These are phyloP conservation scores for Trichoderma endophyticum DNA, from an alignment of 2,329 filamentous ascomycete species.

Conservation along the genomic window DNA sequence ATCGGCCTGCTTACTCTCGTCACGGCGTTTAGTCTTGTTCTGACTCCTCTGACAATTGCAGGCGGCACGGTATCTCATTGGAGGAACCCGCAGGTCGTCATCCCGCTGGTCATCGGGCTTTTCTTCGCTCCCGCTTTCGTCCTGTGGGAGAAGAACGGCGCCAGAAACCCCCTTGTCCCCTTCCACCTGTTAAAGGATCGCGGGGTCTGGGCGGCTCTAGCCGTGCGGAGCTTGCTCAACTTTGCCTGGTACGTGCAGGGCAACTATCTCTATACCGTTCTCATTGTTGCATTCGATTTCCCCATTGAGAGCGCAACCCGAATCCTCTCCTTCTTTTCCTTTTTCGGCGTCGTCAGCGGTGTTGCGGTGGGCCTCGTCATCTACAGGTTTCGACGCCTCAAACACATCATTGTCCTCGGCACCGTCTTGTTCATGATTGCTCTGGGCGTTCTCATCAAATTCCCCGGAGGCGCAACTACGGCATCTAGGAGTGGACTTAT, in stretches of 20 bases:
- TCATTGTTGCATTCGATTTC: slow-evolving; percentile 57
- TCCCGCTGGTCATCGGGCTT: slow-evolving; percentile 50
- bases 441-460: slow-evolving; percentile 54
- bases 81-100: slow-evolving; percentile 48
- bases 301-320: slow-evolving; percentile 53
- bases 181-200: slow-evolving; percentile 57
- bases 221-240: slow-evolving; percentile 49
- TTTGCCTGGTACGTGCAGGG: slow-evolving; percentile 57
- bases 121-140: slow-evolving; percentile 48
- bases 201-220: slow-evolving; percentile 59
- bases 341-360: slow-evolving; percentile 53
- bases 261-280: slow-evolving; percentile 58
- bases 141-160: slow-evolving; percentile 50
- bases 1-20: slow-evolving; percentile 48
- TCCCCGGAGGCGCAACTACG: slow-evolving; percentile 45
- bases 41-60: slow-evolving; percentile 54
- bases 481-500: slow-evolving; percentile 50
- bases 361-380: slow-evolving; percentile 51
- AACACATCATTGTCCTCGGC: slow-evolving; percentile 56
- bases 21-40: slow-evolving; percentile 44
- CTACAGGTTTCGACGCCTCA: slow-evolving; percentile 50
- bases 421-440: slow-evolving; percentile 55
- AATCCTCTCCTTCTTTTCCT: slow-evolving; percentile 53
- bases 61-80: slow-evolving; percentile 48
- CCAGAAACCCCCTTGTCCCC: slow-evolving; percentile 52